Evolutionary conservation across 768 basidiomycete genomes (phyloP).

Genomic region (Obba rivulosa): DNA sequence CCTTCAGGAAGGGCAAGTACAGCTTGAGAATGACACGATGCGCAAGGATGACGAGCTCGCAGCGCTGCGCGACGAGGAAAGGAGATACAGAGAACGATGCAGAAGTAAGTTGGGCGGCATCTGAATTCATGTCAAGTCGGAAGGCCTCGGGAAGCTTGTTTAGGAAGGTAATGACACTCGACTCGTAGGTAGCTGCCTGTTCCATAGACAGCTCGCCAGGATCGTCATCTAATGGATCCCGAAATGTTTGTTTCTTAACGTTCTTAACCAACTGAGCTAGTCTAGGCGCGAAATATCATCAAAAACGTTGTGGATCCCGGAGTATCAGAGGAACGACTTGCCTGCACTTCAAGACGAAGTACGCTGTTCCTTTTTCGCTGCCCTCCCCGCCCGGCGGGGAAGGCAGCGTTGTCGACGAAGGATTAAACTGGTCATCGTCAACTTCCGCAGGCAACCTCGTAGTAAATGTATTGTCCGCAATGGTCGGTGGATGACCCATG

Average conservation of each 20-base stretch:
- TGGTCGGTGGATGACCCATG: conserved; percentile 57
- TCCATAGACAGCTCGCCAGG: conserved; percentile 46
- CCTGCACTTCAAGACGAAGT: conserved; percentile 58
- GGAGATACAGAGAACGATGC: conserved; percentile 24
- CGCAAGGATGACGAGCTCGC: conserved; percentile 56
- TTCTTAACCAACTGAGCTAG: conserved; percentile 60
- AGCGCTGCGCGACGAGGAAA: conserved; percentile 43
- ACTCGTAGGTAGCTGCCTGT: conserved; percentile 53
- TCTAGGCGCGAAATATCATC: conserved; percentile 25
- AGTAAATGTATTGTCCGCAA: conserved; percentile 49
- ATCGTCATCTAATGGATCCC: conserved; percentile 29
- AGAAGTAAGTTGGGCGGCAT: conserved; percentile 18
- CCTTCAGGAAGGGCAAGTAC: conserved; percentile 60
- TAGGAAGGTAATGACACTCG: conserved; percentile 50
- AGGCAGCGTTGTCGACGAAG: conserved; percentile 41
- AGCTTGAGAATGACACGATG: conserved; percentile 57
- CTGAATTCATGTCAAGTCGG: conserved; percentile 35
- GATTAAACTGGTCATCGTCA: conserved; percentile 48
- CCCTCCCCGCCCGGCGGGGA: conserved; percentile 20
- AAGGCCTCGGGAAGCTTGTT: conserved; percentile 45
- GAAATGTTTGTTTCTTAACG: conserved; percentile 47
- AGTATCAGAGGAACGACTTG: conserved; percentile 24
- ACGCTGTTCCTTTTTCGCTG: conserved; percentile 33
- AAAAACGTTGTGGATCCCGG: not conserved
- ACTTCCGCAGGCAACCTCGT: conserved; percentile 53